phyloP scores from a whole-genome alignment of 2,329 filamentous ascomycete species.

The Cytospora schulzeri region DNA sequence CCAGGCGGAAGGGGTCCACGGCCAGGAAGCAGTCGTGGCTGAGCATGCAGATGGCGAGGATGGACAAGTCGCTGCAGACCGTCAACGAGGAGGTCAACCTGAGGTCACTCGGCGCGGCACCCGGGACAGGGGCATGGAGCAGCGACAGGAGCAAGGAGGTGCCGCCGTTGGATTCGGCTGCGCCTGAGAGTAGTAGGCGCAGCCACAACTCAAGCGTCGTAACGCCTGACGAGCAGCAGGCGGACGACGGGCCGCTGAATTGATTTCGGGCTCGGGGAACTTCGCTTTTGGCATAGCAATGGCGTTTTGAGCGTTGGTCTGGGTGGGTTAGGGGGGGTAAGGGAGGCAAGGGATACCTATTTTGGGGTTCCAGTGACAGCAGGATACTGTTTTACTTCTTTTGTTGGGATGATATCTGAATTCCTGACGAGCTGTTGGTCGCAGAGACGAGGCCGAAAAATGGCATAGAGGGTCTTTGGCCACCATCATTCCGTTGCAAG shows the following conservation, averaged over 20 bases:
- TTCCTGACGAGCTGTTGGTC: not conserved
- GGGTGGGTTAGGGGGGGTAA: not conserved
- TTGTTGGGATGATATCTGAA: not conserved
- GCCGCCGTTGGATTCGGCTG: not conserved
- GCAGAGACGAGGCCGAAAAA: no score
- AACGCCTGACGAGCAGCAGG: constrained; percentile 17
- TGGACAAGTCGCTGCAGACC: constrained; percentile 21
- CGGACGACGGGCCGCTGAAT: constrained; percentile 17
- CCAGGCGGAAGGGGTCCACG: constrained; percentile 3
- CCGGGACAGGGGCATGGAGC: not conserved
- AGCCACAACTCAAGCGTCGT: constrained; percentile 19
- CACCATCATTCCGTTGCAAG: not conserved
- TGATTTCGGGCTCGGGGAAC: not conserved
- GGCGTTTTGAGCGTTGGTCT: not conserved
- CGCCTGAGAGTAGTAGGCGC: not conserved
- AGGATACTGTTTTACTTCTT: not conserved
- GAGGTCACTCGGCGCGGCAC: constrained; percentile 3
- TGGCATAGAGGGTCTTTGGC: not conserved
- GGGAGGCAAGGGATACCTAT: not conserved
- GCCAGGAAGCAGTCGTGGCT: constrained; percentile 26
- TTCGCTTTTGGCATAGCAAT: not conserved
- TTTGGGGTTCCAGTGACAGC: not conserved
- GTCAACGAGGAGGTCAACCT: constrained; percentile 17
- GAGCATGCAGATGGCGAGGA: constrained; percentile 22
- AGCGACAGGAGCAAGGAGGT: not conserved